A percentile compares a stretch with the other conserved stretches of the same genome.
Conservation (phyloP, 2,329 filamentous ascomycete genomes). For the Trichoderma semiorbis region DNA sequence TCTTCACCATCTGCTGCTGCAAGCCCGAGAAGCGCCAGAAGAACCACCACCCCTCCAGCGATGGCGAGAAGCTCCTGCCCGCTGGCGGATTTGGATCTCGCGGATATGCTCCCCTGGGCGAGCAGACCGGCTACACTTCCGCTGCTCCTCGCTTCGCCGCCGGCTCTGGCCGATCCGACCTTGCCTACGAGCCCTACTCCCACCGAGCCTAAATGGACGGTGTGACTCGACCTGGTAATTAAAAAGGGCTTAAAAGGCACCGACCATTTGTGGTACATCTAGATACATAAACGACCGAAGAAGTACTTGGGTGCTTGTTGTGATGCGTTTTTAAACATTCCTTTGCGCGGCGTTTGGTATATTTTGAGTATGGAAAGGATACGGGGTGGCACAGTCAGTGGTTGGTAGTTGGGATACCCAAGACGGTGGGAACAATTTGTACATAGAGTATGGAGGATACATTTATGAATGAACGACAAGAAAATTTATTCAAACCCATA, state of each 20-base stretch:
- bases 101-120: slow-evolving; percentile 37
- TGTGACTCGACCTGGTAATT: neutral
- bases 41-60: slow-evolving; percentile 33
- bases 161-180: slow-evolving; percentile 44
- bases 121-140: slow-evolving; percentile 38
- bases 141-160: slow-evolving; percentile 35
- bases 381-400: neutral
- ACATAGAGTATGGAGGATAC: slow-evolving; percentile 15
- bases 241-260: neutral
- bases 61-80: slow-evolving; percentile 52
- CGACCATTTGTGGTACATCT: neutral
- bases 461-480: slow-evolving; percentile 17
- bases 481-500: neutral
- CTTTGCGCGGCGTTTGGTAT: slow-evolving; percentile 18
- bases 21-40: slow-evolving; percentile 46
- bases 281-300: neutral
- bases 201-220: slow-evolving; percentile 46
- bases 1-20: slow-evolving; percentile 89
- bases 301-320: neutral
- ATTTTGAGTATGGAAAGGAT: neutral
- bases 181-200: slow-evolving; percentile 63
- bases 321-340: slow-evolving; percentile 3
- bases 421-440: slow-evolving; percentile 17
- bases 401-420: slow-evolving; percentile 17
- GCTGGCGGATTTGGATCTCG: slow-evolving; percentile 27